Evolutionary conservation across 441 rosid genomes (phyloP).

Genomic region (Brassica hybrid): DNA sequence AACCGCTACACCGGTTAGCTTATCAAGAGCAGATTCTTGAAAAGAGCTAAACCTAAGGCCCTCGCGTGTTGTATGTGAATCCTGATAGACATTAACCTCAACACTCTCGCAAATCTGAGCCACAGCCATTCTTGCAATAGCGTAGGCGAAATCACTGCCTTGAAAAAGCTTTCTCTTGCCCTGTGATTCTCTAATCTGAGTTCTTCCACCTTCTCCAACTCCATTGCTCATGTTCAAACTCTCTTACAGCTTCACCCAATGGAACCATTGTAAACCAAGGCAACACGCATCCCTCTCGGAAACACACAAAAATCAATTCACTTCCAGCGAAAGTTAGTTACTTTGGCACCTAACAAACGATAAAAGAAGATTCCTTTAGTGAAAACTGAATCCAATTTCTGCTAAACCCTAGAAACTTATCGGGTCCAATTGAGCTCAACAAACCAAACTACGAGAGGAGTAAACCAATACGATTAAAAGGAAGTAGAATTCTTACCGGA

Average conservation of each 20-base stretch:
- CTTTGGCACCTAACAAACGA: neutral
- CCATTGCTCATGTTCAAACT: constrained; percentile 48
- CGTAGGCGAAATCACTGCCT: no score
- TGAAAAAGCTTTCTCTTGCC: no score
- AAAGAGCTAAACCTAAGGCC: constrained; percentile 72
- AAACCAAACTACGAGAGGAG: neutral
- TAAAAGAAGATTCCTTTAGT: neutral
- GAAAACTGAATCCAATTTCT: neutral
- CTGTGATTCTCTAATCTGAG: no score
- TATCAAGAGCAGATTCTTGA: constrained; percentile 80
- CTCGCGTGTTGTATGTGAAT: constrained; percentile 67
- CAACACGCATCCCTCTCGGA: constrained; percentile 27
- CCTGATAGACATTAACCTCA: constrained; percentile 59
- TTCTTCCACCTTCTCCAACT: constrained; percentile 40
- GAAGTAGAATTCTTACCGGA: no score
- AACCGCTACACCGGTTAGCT: constrained; percentile 60
- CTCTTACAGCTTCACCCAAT: neutral
- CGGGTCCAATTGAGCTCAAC: neutral
- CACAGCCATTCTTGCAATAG: no score
- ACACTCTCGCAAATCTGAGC: constrained; percentile 19
- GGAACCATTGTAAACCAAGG: neutral
- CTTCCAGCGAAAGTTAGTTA: constrained; percentile 2
- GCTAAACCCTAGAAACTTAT: constrained; percentile 28
- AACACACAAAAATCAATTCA: constrained; percentile 16
- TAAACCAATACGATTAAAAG: no score